These are phyloP conservation scores for Zasmidium cellare DNA, from an alignment of 2,329 filamentous ascomycete genomes.

Conservation along the genomic window DNA sequence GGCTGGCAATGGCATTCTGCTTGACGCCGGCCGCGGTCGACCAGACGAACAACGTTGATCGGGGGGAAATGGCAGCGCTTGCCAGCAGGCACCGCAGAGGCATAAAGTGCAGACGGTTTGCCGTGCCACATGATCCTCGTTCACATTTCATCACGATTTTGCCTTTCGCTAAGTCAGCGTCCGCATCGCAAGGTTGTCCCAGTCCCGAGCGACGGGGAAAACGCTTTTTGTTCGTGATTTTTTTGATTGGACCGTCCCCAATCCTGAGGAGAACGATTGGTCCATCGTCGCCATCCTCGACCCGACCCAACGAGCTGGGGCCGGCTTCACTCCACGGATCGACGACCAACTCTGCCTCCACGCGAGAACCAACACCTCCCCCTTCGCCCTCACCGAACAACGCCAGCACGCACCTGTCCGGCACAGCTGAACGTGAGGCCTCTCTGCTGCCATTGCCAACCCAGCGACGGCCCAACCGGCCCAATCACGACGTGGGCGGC, in stretches of 20 bases:
- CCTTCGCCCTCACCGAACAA: constrained; percentile 6
- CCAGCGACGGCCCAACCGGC: constrained; percentile 2
- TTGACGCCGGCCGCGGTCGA: background rate
- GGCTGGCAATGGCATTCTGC: background rate
- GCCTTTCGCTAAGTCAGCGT: background rate
- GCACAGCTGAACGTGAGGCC: background rate
- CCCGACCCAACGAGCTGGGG: constrained; percentile 1
- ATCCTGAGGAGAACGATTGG: background rate
- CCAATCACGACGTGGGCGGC: constrained; percentile 15
- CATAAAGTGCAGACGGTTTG: constrained; percentile 2
- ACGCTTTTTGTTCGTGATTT: too few species aligned
- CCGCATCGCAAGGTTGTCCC: background rate
- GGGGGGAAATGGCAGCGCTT: background rate
- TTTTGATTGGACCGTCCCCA: background rate
- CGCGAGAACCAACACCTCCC: constrained; percentile 8
- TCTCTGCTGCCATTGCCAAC: background rate
- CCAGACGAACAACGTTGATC: background rate
- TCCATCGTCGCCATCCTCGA: background rate
- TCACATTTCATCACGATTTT: constrained; percentile 1
- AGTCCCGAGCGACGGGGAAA: background rate
- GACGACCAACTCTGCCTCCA: background rate
- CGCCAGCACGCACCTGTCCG: background rate
- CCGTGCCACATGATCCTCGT: constrained; percentile 3
- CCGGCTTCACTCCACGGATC: constrained; percentile 4
- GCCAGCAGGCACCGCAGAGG: background rate